Conservation (phyloP, 2,329 filamentous ascomycete genomes). For the Ploettnerulaceae sp. region DNA sequence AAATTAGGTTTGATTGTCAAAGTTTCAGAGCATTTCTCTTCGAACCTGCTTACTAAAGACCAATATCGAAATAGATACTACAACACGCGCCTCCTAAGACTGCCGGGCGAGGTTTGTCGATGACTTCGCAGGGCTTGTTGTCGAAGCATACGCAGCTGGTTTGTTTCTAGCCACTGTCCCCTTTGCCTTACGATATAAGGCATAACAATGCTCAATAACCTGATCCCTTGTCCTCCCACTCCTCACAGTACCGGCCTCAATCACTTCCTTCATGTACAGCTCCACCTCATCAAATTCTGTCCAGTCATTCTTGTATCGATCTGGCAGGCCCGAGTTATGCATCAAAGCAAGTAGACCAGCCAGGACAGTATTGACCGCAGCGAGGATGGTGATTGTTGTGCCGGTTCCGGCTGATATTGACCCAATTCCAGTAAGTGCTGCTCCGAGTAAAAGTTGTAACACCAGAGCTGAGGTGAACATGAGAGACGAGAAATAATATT, state of each 20-base stretch:
- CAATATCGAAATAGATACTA: neutral
- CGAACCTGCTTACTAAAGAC: too few relatives aligned
- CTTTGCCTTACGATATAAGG: slow-evolving; percentile 17
- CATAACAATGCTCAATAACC: slow-evolving; percentile 14
- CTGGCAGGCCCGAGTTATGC: slow-evolving; percentile 23
- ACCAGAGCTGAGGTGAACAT: slow-evolving; percentile 22
- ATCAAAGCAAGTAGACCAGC: slow-evolving; percentile 21
- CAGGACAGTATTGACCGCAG: slow-evolving; percentile 23
- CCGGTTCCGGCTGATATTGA: slow-evolving; percentile 11
- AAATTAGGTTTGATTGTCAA: neutral
- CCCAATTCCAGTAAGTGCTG: slow-evolving; percentile 25
- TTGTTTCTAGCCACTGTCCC: slow-evolving; percentile 21
- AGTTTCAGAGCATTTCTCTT: neutral
- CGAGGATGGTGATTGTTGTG: slow-evolving; percentile 22
- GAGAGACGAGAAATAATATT: slow-evolving; percentile 20
- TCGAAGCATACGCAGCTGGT: slow-evolving; percentile 8
- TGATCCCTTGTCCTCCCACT: slow-evolving; percentile 15
- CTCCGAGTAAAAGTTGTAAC: slow-evolving; percentile 26
- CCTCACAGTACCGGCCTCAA: slow-evolving; percentile 15
- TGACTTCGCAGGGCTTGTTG: neutral
- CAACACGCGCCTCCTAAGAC: neutral
- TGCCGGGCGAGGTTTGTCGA: neutral
- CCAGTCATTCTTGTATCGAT: slow-evolving; percentile 21
- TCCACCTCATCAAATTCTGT: slow-evolving; percentile 22
- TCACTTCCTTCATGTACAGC: slow-evolving; percentile 17